Base-by-base conservation (phyloP, 805 yeast genomes). In the Debaryomyces prosopidis region DNA sequence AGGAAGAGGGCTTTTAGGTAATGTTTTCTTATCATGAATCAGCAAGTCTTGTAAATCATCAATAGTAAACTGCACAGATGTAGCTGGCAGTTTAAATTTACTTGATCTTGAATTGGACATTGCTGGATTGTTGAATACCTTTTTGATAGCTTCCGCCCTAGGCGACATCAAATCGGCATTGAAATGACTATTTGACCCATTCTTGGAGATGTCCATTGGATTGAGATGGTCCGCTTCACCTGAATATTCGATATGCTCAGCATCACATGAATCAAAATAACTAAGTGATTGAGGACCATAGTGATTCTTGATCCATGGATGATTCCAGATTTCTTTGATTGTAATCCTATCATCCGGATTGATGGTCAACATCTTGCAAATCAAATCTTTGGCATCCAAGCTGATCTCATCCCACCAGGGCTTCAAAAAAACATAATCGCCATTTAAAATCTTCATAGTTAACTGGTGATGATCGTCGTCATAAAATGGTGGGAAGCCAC, bases 331-430 rank as follows among this genome's bases (percentile, higher is more conserved):
- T 49, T 87, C 84, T 39, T 83, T 84, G 36, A 86, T 77, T 2
- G 87, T 79, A 51, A 84, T 85, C 55, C 96, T 73, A 43, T 75
- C 76, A 10, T 71, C 70, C 1, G 94, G 91, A 60, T 87, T 82
- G 12, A 85, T 85, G 20, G 84, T 83, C 50, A 87, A 69, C 62
- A 87, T 72, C 55, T 79, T 81, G 3, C 77, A 65, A 11, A 87
- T 87, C 55, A 87, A 76, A 54, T 77, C 77, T 58, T 86, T 87
- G 20, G 90, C 91, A 31, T 82, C 89, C 33, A 61, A 65, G 41
- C 85, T 76, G 30, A 87, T 84, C 60, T 87, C 95, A 64, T 87
- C 94, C 89, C 94, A 87, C 96, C 96, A 87, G 1, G 96, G 96
- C 47, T 78, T 69, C 43, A 87, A 69, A 60, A 86, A 87, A n/a